Base-by-base conservation (phyloP, 2,329 filamentous ascomycete genomes). In the Leptographium flavum region DNA sequence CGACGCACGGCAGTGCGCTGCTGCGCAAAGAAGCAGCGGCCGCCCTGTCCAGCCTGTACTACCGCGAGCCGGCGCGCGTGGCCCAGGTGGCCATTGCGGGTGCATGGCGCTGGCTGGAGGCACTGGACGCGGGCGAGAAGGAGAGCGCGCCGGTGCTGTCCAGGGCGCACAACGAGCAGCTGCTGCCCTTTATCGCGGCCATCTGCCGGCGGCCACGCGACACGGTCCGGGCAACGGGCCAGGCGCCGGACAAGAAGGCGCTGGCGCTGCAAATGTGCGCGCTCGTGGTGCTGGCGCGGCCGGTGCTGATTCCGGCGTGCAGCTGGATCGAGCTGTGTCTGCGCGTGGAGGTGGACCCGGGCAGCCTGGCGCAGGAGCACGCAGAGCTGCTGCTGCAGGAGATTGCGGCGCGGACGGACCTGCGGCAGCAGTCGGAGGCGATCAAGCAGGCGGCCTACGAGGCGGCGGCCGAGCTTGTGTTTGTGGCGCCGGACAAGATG, bases 301-400 rank as follows among this genome's bases (percentile, higher is more conserved):
- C 79, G 19, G 80, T 88, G 48, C 65, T 98, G 31, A 74, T 96
- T 47, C 81, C 87, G 0, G 75, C 76, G 48, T 71, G 79, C 19
- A 84, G 76, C 49, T 98, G 93, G 93, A 96, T 98, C 56, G 81
- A 92, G 36, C 65, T 87, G 3, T 94, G 86, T 56, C 70, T 96
- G 45, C 78, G 78, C 49, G 81, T 83, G 52, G 81, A 81, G 13
- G 68, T 87, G 13, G 92, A 98, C 60, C 92, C 92, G 5, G 90
- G 88, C 17, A 68, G 74, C 21, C 70, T 98, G 46, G 85, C 82
- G 3, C 69, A 70, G 46, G 73, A 77, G 44, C 69, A 80, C 45
- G 67, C 81, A 25, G 68, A 77, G 38, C 62, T 70, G 10, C 74
- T 92, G 49, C 68, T 96, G 41, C 63, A 74, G 28, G 76, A 88